phyloP scores from a whole-genome alignment of 768 basidiomycete genomes.

The Tulasnella sp. region DNA sequence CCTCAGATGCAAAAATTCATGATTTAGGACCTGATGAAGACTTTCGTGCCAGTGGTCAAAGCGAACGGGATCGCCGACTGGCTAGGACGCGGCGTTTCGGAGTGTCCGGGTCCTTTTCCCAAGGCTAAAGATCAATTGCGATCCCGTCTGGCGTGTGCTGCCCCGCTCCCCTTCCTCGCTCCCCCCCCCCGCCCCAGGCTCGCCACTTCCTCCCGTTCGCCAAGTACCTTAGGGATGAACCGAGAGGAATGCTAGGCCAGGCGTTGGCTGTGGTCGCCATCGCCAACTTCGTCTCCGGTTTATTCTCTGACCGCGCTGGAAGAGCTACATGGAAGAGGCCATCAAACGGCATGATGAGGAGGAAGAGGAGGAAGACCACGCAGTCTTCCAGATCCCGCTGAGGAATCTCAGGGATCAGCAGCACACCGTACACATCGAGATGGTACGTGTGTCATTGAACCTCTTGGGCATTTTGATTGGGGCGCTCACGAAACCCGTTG shows the following conservation, averaged over 20 bases:
- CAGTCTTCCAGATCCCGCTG: background rate
- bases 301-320: background rate
- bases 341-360: background rate
- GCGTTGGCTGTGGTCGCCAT: background rate
- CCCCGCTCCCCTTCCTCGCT: background rate
- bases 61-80: no score
- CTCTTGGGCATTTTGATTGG: background rate
- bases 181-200: background rate
- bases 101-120: no score
- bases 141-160: no score
- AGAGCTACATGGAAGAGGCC: background rate
- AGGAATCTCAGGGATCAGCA: conserved; percentile 16
- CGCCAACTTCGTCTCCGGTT: background rate
- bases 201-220: background rate
- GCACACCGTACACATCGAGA: conserved; percentile 1
- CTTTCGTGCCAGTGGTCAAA: no score
- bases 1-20: no score
- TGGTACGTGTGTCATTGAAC: background rate
- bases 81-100: no score
- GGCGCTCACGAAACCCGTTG: background rate
- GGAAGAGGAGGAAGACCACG: background rate
- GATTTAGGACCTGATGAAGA: no score
- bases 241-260: background rate
- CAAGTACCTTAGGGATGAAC: background rate
- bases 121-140: no score